Percentiles rank a stretch among this genome's conserved stretches.
phyloP scores from a whole-genome alignment of 768 basidiomycete species.

The Punctularia strigosozonata region DNA sequence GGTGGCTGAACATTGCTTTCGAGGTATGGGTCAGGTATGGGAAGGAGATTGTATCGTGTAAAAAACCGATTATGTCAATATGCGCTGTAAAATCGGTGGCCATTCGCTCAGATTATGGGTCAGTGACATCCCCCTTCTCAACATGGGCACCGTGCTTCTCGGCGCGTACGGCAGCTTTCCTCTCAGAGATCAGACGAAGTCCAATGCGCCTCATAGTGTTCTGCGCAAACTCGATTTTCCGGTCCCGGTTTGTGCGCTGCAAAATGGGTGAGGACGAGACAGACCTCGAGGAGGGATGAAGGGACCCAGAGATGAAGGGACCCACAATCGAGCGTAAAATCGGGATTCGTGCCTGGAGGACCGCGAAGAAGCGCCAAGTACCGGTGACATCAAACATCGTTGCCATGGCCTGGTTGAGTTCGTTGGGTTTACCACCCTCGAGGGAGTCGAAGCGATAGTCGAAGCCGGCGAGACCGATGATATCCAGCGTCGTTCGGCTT shows the following conservation, averaged over 20 bases:
- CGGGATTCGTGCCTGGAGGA: conserved; percentile 12
- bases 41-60: too few species aligned
- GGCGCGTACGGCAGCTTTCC: conserved; percentile 20
- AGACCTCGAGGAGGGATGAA: not conserved
- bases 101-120: too few species aligned
- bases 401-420: conserved; percentile 19
- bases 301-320: not conserved
- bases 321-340: conserved; percentile 12
- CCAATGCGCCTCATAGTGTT: conserved; percentile 5
- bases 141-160: conserved; percentile 12
- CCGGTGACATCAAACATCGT: conserved; percentile 11
- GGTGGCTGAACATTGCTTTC: too few species aligned
- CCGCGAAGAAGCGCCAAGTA: conserved; percentile 3
- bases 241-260: conserved; percentile 4
- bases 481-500: conserved; percentile 24
- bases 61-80: too few species aligned
- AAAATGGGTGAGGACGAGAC: conserved; percentile 1
- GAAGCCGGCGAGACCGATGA: conserved; percentile 30
- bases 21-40: too few species aligned
- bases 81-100: too few species aligned
- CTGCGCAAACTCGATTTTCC: conserved; percentile 6
- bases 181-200: conserved; percentile 16
- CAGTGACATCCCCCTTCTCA: not conserved
- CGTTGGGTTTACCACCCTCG: conserved; percentile 14
- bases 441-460: conserved; percentile 22